These are phyloP conservation scores for Dictyostelium purpureum DNA, from an alignment of 78 protist species.

Conservation along the genomic window DNA sequence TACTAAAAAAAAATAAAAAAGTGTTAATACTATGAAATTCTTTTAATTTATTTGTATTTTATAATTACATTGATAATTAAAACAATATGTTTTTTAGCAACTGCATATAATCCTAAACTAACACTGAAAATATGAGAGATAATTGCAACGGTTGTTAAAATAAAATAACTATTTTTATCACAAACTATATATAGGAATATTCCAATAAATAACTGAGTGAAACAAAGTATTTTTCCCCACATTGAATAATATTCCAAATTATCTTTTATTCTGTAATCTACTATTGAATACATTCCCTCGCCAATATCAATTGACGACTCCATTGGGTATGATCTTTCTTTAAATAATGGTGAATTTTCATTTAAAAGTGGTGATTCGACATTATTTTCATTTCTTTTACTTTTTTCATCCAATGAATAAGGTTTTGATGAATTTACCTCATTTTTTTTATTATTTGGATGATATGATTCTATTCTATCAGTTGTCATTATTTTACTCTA, in stretches of 20 bases:
- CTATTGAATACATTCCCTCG: background rate
- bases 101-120: constrained; percentile 16
- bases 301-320: constrained; percentile 26
- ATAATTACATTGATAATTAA: constrained; percentile 22
- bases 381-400: background rate
- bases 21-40: background rate
- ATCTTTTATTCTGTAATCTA: background rate
- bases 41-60: background rate
- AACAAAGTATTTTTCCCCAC: constrained; percentile 4
- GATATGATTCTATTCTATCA: background rate
- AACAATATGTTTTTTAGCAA: background rate
- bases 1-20: background rate
- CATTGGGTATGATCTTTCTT: background rate
- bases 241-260: background rate
- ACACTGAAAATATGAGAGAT: background rate
- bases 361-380: background rate
- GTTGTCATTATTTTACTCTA: background rate
- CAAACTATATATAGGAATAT: background rate
- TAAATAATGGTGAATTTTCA: background rate
- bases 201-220: constrained; percentile 1
- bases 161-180: background rate
- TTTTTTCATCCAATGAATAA: background rate
- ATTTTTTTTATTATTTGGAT: background rate
- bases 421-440: background rate
- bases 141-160: background rate